phyloP scores from a whole-genome alignment of 2,329 filamentous ascomycete species.

The Fusarium oxysporum region DNA sequence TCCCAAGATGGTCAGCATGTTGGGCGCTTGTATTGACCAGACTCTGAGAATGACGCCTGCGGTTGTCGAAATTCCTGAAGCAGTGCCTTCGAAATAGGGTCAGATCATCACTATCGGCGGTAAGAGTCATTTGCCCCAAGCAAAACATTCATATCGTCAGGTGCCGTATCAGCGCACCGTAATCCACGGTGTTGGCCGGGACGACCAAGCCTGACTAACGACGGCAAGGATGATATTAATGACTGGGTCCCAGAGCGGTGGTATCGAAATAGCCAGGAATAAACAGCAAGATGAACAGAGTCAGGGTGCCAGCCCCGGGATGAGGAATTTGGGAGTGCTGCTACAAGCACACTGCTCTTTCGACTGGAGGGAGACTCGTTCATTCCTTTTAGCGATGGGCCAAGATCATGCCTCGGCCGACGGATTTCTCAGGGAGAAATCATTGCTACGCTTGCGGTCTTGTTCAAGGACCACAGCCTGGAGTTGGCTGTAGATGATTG shows the following conservation, averaged over 20 bases:
- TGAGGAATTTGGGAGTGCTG: conserved; percentile 69
- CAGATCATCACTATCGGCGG: conserved; percentile 72
- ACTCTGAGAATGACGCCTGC: conserved; percentile 79
- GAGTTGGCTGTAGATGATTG: conserved; percentile 76
- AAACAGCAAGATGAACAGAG: conserved; percentile 33
- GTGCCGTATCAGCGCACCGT: conserved; percentile 67
- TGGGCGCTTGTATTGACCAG: conserved; percentile 83
- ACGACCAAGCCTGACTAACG: conserved; percentile 57
- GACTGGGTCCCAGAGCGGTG: conserved; percentile 80
- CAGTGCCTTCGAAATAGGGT: conserved; percentile 58
- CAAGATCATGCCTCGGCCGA: conserved; percentile 67
- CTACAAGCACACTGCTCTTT: conserved; percentile 72
- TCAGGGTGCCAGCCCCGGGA: conserved; percentile 40
- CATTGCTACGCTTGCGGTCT: conserved; percentile 63
- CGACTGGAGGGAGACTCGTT: conserved; percentile 67
- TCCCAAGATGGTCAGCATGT: conserved; percentile 74
- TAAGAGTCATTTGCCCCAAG: conserved; percentile 68
- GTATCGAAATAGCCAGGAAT: conserved; percentile 60
- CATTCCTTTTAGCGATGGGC: conserved; percentile 69
- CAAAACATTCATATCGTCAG: conserved; percentile 66
- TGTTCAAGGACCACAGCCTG: conserved; percentile 71
- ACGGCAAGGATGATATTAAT: conserved; percentile 66
- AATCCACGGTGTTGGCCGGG: conserved; percentile 81
- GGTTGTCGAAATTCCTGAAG: conserved; percentile 79
- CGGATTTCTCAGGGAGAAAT: conserved; percentile 71